Percentiles rank a stretch among this genome's conserved stretches.
These are phyloP conservation scores for Populus alba DNA, from an alignment of 345 rosid species.

Conservation along the genomic window DNA sequence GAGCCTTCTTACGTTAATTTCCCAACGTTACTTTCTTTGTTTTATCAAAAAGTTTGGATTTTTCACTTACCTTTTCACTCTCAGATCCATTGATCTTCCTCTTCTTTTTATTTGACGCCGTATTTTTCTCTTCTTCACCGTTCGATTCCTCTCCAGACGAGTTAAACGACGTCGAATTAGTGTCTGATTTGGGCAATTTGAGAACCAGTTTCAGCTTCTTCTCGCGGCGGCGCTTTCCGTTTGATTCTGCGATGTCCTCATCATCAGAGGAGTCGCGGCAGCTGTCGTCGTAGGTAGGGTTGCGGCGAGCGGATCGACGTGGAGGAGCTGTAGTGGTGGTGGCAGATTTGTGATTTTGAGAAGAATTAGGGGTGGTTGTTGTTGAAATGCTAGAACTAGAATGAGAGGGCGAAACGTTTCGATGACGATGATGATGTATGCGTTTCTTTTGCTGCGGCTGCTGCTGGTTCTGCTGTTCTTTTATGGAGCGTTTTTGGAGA, in stretches of 20 bases:
- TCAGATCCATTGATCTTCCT: slow-evolving; percentile 49
- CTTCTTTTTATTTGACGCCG: slow-evolving; percentile 30
- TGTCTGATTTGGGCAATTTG: slow-evolving; percentile 21
- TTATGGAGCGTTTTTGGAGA: slow-evolving; percentile 21
- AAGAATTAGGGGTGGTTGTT: slow-evolving; percentile 5
- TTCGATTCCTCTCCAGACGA: slow-evolving; percentile 30
- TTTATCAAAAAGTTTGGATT: neutral
- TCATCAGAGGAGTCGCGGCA: neutral
- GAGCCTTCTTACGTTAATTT: slow-evolving; percentile 15
- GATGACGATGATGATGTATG: neutral
- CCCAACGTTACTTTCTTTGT: neutral
- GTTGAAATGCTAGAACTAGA: slow-evolving; percentile 15
- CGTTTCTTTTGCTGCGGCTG: neutral
- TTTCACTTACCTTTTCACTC: slow-evolving; percentile 36
- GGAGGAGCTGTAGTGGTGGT: slow-evolving; percentile 20
- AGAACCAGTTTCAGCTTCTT: slow-evolving; percentile 21
- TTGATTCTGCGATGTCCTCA: neutral
- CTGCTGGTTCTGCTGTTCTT: slow-evolving; percentile 7
- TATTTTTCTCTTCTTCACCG: slow-evolving; percentile 23
- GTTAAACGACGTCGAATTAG: slow-evolving; percentile 22
- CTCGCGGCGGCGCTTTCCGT: slow-evolving; percentile 12
- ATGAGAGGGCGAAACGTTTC: neutral
- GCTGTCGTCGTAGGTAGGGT: neutral
- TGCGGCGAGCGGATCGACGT: slow-evolving; percentile 61
- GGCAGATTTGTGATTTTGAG: slow-evolving; percentile 42